Conservation (phyloP, 768 basidiomycete genomes). For the Phaffia tasmanica region DNA sequence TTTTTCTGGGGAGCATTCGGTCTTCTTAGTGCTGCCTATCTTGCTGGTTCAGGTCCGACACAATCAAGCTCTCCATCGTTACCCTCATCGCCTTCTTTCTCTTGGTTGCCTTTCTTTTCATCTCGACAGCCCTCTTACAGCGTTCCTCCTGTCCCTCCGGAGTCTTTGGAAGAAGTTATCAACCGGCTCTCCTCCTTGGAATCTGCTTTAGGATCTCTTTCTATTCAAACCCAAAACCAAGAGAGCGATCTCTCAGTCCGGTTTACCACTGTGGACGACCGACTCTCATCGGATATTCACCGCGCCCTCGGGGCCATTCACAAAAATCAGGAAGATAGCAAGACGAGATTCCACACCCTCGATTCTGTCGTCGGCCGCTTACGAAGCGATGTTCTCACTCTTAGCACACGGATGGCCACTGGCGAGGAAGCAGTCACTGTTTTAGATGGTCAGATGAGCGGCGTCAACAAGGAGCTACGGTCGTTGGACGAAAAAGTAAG, state of each 20-base stretch:
- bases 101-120: conserved; percentile 16
- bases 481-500: conserved; percentile 30
- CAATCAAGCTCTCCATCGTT: conserved; percentile 23
- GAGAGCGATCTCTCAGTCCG: conserved; percentile 17
- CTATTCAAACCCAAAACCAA: conserved; percentile 25
- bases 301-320: neutral
- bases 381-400: conserved; percentile 17
- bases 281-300: conserved; percentile 19
- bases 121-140: conserved; percentile 5
- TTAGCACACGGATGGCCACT: conserved; percentile 10
- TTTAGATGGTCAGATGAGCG: conserved; percentile 16
- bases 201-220: conserved; percentile 28
- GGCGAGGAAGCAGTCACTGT: neutral
- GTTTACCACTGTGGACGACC: conserved; percentile 19
- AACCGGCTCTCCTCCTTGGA: conserved; percentile 34
- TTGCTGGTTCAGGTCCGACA: conserved; percentile 8
- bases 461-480: conserved; percentile 27
- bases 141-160: conserved; percentile 27
- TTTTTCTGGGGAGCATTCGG: conserved; percentile 6
- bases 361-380: conserved; percentile 21
- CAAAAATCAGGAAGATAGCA: neutral
- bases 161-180: conserved; percentile 35
- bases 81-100: conserved; percentile 14
- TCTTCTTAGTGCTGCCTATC: neutral
- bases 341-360: conserved; percentile 19